Evolutionary conservation across 2,329 filamentous ascomycete genomes (phyloP), one percentile per base, ranked within the genome.

Genomic region (Colletotrichum sp.): DNA sequence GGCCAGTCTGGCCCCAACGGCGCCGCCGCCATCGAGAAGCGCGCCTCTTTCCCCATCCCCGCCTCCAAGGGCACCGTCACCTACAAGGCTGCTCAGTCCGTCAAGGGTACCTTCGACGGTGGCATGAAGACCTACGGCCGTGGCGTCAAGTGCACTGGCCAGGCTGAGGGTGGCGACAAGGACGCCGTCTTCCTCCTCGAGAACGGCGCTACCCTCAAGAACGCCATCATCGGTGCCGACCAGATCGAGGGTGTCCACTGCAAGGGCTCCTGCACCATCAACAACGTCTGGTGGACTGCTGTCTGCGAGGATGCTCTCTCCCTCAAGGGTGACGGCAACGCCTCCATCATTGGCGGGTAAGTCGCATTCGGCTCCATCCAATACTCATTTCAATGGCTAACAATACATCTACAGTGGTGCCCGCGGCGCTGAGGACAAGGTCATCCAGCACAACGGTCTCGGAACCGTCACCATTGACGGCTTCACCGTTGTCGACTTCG

Each of bases 281-380:
- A 86, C 77, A 86, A 85, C n/a, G 88, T 89, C 57, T 89, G 88
- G 88, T 90, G 88, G 75, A 84, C 86, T 69, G 84, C 87, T 32
- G 86, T 88, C 64, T 88, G 87, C 75, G 86, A 88, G 67, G 76
- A 78, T 30, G 76, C 76, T 65, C 63, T 78, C 26, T 55, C 70
- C 55, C 52, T 76, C 3, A 76, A 77, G 74, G 76, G 76, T 7
- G 39, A 78, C 59, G 76, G 76, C 71, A 75, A 77, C 75, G 75
- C 75, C 72, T 57, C 13, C 68, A 18, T 75, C 71, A 75, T 77
- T 52, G 71, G 75, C 39, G 71, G 67, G 71, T 69, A 57, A 65
- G 71, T 70, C 15, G 5, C 16, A 13, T 6, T 24, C 28, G 12
- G 6, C n/a, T 24, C 16, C 4, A 9, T n/a, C 3, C 2, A 6